phyloP scores from a whole-genome alignment of 257 asterid genomes.

The Nicotiana otophora region DNA sequence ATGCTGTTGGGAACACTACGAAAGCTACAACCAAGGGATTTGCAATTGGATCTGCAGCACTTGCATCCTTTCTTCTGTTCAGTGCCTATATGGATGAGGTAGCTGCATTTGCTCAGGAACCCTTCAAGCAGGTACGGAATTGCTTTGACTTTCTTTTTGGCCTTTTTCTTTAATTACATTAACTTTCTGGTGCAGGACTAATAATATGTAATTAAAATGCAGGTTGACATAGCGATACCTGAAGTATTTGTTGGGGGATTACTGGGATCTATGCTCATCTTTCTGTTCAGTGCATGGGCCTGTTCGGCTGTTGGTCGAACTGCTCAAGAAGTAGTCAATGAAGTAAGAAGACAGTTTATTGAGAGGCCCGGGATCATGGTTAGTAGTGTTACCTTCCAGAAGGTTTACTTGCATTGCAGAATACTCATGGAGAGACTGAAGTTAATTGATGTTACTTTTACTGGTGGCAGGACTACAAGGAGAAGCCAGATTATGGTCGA shows the following conservation, averaged over 20 bases:
- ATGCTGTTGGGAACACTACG: slow-evolving; percentile 98
- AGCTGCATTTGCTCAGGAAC: slow-evolving; percentile 60
- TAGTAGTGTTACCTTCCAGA: slow-evolving; percentile 23
- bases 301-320: slow-evolving; percentile 97
- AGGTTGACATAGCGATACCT: slow-evolving; percentile 98
- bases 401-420: slow-evolving; percentile 2
- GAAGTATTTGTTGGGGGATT: slow-evolving; percentile 98
- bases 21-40: slow-evolving; percentile 99
- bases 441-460: not conserved
- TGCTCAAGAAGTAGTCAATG: slow-evolving; percentile 98
- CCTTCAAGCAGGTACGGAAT: slow-evolving; percentile 63
- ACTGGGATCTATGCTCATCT: slow-evolving; percentile 96
- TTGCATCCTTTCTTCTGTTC: slow-evolving; percentile 95
- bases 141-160: slow-evolving; percentile 1
- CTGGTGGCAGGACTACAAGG: slow-evolving; percentile 76
- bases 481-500: slow-evolving; percentile 94
- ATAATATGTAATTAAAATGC: slow-evolving; percentile 8
- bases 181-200: not conserved
- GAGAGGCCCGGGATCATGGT: slow-evolving; percentile 99
- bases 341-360: slow-evolving; percentile 95
- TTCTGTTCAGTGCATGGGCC: slow-evolving; percentile 98
- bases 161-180: not conserved
- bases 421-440: not conserved
- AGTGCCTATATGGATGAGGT: slow-evolving; percentile 99
- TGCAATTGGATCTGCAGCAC: slow-evolving; percentile 99